Conservation (phyloP, 306 rosid species). For the Inga oerstediana region DNA sequence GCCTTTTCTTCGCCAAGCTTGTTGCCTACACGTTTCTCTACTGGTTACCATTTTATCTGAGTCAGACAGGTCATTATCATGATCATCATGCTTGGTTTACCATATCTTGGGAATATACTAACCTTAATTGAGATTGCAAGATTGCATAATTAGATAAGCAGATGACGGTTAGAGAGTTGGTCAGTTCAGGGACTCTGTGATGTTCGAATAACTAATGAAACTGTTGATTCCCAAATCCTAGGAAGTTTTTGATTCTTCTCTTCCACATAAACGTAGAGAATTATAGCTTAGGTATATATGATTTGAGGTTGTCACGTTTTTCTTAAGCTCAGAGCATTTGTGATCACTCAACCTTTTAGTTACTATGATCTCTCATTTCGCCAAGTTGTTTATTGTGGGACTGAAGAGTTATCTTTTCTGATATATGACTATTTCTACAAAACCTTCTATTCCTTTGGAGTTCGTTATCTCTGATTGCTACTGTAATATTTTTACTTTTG, state of each 20-base stretch:
- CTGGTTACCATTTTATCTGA: constrained; percentile 86
- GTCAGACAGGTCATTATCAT: constrained; percentile 68
- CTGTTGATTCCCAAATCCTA: background rate
- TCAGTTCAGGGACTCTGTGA: background rate
- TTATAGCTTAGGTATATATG: background rate
- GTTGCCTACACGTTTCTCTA: constrained; percentile 84
- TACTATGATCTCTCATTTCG: background rate
- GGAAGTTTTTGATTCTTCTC: background rate
- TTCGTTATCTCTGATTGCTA: background rate
- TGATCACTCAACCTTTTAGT: constrained; percentile 10
- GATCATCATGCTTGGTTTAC: background rate
- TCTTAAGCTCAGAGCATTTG: constrained; percentile 12
- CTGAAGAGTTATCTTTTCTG: background rate
- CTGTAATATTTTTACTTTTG: background rate
- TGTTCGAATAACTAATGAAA: background rate
- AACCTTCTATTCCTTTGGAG: background rate
- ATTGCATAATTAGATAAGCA: background rate
- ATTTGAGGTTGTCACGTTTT: background rate
- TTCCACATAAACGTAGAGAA: background rate
- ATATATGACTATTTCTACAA: background rate
- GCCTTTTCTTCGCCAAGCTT: constrained; percentile 90
- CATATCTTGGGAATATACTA: background rate
- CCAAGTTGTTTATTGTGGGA: background rate
- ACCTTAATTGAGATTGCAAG: background rate
- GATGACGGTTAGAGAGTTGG: background rate